Evolutionary conservation across 73 alveolate genomes (phyloP).

Genomic region (Paramecium caudatum): DNA sequence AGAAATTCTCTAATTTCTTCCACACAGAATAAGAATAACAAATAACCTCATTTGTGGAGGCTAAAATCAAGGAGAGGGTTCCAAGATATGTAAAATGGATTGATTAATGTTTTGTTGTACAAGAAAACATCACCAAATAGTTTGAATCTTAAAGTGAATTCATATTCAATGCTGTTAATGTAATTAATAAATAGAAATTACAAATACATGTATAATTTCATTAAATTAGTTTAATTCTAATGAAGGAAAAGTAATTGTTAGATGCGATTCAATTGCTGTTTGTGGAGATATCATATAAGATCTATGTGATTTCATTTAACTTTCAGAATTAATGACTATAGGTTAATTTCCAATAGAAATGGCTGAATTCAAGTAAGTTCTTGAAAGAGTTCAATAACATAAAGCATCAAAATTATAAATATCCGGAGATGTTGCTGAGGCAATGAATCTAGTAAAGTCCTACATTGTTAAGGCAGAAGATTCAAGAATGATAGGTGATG

Average conservation of each 20-base stretch:
- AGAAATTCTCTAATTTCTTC: constrained; percentile 56
- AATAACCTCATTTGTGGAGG: constrained; percentile 66
- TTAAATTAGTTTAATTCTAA: constrained; percentile 18
- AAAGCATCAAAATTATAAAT: constrained; percentile 62
- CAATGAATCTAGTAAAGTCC: constrained; percentile 70
- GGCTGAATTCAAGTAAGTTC: constrained; percentile 68
- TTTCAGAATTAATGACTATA: constrained; percentile 47
- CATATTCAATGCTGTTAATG: constrained; percentile 30
- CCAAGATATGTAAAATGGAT: constrained; percentile 77
- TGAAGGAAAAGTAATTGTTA: constrained; percentile 33
- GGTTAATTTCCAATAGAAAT: constrained; percentile 74
- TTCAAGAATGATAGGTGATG: constrained; percentile 76
- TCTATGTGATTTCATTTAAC: constrained; percentile 60
- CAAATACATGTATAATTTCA: constrained; percentile 6
- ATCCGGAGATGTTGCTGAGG: constrained; percentile 74
- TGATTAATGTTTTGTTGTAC: constrained; percentile 65
- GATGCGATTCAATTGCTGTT: constrained; percentile 70
- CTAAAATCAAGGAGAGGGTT: constrained; percentile 73
- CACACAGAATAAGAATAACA: constrained; percentile 50
- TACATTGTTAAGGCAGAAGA: constrained; percentile 75
- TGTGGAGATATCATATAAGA: constrained; percentile 73
- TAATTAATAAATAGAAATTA: constrained; percentile 43
- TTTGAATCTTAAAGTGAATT: constrained; percentile 30
- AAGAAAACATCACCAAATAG: constrained; percentile 58
- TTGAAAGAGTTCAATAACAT: constrained; percentile 68